Base-by-base conservation (phyloP, 768 basidiomycete genomes). In the Ramaria rubella region DNA sequence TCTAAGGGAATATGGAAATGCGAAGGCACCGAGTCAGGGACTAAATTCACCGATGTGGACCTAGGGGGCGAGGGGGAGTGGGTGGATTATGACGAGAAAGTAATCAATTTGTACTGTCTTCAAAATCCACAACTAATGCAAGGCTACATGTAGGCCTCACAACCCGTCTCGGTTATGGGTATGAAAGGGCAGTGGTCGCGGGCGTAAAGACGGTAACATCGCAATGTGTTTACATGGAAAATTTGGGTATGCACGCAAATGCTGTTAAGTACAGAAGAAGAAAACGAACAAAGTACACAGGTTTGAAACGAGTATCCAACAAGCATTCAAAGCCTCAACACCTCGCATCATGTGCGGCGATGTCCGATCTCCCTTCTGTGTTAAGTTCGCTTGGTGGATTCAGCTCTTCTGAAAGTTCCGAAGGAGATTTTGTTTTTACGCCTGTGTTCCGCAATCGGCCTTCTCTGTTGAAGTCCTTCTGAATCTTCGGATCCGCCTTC, bases 41-140 rank as follows among this genome's bases (percentile, higher is more conserved):
- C 79, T 0, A 54, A 67, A 4, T 94, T 94, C 64, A 48, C 71
- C 8, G 81, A 90, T 2, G 76, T 90, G n/a, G 82, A 85, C 30
- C 72, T 90, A 40, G 68, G 67, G 1, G 43, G 31, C 31, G 82
- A 85, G 26, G 80, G 75, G 3, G 82, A 85, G 67, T 95, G 93
- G 93, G 80, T 75, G 12, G 92, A 94, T 63, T 95, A 95, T 62
- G 92, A 95, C 62, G 92, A 95, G 68, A 91, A 93, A 79, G 92
- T 86, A 59, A 43, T 70, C 21, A 57, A 49, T 33, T 31, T 17
- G n/a, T 27, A 43, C 24, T 33, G 21, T 8, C 30, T 42, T 30
- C 26, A 11, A 12, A 57, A 44, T 31, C 57, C 24, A 3, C 62
- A 34, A 49, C 3, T 45, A 52, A 55, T 42, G 5, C 53, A 30